These are phyloP conservation scores for Trichosporon asahii DNA, from an alignment of 1,284 basidiomycete species.

Conservation along the genomic window DNA sequence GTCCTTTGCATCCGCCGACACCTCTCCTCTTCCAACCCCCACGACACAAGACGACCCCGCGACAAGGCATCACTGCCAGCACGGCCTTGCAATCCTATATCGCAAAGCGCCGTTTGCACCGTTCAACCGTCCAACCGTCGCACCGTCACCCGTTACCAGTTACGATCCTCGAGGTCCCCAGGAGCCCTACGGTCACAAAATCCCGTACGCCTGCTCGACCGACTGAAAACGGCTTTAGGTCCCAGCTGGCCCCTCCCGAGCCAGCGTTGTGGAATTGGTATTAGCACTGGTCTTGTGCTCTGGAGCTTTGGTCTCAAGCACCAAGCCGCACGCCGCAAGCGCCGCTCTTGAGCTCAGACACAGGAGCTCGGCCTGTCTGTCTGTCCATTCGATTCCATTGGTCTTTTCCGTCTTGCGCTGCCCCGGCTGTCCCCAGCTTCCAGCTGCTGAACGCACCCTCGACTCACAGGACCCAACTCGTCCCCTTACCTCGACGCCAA, in stretches of 20 bases:
- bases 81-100: background rate
- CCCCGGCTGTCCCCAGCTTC: background rate
- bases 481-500: background rate
- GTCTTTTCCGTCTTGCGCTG: background rate
- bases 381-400: background rate
- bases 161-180: background rate
- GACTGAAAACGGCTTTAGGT: background rate
- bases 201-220: background rate
- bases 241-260: background rate
- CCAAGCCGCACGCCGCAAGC: conserved; percentile 1
- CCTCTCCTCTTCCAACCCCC: background rate
- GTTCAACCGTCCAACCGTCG: background rate
- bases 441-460: background rate
- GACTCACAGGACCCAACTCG: background rate
- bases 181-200: background rate
- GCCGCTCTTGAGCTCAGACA: conserved; percentile 1
- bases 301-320: background rate
- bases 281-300: background rate
- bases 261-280: background rate
- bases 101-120: background rate
- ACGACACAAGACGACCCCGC: background rate
- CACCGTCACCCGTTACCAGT: background rate
- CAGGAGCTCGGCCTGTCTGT: background rate
- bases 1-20: conserved; percentile 1
- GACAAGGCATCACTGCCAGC: background rate